Base-by-base conservation (phyloP, 2,329 filamentous ascomycete genomes). In the Aspergillus ochraceus region DNA sequence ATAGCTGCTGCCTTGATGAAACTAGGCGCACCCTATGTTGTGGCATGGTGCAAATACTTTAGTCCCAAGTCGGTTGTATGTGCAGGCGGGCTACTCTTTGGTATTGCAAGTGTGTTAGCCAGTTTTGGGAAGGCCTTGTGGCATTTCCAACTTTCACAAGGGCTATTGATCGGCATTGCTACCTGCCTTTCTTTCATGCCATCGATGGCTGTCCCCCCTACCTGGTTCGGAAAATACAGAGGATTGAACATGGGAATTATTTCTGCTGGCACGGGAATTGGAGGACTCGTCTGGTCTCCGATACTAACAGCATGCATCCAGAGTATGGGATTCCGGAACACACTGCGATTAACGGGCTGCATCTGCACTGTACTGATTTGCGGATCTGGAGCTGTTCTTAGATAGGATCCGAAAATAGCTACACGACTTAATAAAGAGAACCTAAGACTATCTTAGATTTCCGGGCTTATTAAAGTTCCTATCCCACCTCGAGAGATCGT, bases 211-310 rank as follows among this genome's bases (percentile, higher is more conserved):
- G 68, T 79, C 20, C 67, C 74, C 0, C 77, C 77, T 2, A 73
- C 70, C 10, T 79, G 74, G 71, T 79, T 77, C 54, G 68, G 70
- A 51, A 68, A 70, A 10, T 69, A 70, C 6, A 69, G 76, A 4
- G 76, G 73, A 5, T 65, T 78, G 2, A 76, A 74, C 0, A 78
- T 79, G 72, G 77, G 77, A 0, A 70, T 79, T 9, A 70, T 79
- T 6, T 69, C 74, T 17, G 71, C 72, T 3, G 77, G 77, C 2
- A 75, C 76, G 2, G 77, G 77, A 0, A 67, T 78, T 2, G 77
- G 77, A 1, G 77, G 76, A 45, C 69, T 79, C 49, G 67, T 76
- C 3, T 77, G 73, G 67, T 73, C 76, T 1, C 76, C 76, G 6
- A 66, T 71, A 1, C 59, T 77, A 12, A 66, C 70, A 2, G 68